Percentiles rank a stretch among this genome's conserved stretches.
phyloP scores from a whole-genome alignment of 306 rosid genomes.

The Lathyrus aphaca region DNA sequence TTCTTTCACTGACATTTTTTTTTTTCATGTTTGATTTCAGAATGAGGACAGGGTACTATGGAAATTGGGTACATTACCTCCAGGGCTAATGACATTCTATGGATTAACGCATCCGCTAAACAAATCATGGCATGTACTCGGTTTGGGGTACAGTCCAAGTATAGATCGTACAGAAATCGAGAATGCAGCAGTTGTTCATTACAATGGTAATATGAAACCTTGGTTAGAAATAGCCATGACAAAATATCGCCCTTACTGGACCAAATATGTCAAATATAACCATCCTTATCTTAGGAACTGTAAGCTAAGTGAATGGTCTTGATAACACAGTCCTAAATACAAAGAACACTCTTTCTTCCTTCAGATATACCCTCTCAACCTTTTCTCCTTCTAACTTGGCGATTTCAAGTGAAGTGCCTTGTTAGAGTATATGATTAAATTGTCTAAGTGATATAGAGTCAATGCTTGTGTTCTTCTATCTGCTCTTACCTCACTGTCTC shows the following conservation, averaged over 20 bases:
- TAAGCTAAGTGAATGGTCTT: slow-evolving; percentile 64
- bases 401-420: slow-evolving; percentile 43
- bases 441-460: slow-evolving; percentile 43
- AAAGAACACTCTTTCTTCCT: slow-evolving; percentile 32
- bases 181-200: slow-evolving; percentile 89
- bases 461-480: slow-evolving; percentile 38
- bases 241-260: slow-evolving; percentile 84
- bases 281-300: slow-evolving; percentile 84
- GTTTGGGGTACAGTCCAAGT: slow-evolving; percentile 96
- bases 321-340: slow-evolving; percentile 15
- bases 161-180: slow-evolving; percentile 72
- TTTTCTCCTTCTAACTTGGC: slow-evolving; percentile 27
- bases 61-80: slow-evolving; percentile 97
- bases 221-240: slow-evolving; percentile 96
- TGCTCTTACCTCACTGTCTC: slow-evolving; percentile 31
- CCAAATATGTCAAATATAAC: slow-evolving; percentile 76
- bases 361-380: slow-evolving; percentile 16
- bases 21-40: slow-evolving; percentile 50
- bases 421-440: slow-evolving; percentile 34
- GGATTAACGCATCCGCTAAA: slow-evolving; percentile 81
- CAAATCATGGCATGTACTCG: slow-evolving; percentile 97
- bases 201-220: slow-evolving; percentile 96
- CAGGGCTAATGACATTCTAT: slow-evolving; percentile 91
- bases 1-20: slow-evolving; percentile 24
- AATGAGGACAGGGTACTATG: slow-evolving; percentile 91